Conservation (phyloP, 2,329 filamentous ascomycete species). For the Fusarium nematophilum region DNA sequence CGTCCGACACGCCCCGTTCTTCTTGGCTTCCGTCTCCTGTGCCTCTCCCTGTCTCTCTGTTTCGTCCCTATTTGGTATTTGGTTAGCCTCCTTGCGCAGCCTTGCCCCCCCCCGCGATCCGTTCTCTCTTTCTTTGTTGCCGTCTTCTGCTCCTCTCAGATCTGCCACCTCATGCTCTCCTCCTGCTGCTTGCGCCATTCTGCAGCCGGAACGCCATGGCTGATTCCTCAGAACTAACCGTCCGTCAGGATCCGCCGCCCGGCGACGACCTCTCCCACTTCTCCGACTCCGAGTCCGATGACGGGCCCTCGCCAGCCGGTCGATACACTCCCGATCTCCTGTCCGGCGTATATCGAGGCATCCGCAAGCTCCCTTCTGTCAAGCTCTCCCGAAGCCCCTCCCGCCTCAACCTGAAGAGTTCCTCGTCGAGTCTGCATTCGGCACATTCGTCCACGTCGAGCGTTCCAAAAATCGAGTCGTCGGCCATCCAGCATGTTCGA, state of each 20-base stretch:
- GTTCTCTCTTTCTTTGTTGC: conserved; percentile 14
- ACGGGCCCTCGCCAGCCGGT: conserved; percentile 46
- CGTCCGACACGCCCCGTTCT: conserved; percentile 21
- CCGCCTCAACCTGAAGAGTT: conserved; percentile 51
- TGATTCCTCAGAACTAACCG: conserved; percentile 46
- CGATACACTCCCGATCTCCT: conserved; percentile 59
- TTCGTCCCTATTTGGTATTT: conserved; percentile 29
- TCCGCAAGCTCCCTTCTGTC: conserved; percentile 59
- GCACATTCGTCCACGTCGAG: conserved; percentile 33
- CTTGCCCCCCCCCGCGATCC: conserved; percentile 17
- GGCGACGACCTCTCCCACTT: conserved; percentile 51
- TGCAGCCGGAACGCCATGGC: conserved; percentile 40
- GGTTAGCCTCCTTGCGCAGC: conserved; percentile 30
- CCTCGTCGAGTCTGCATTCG: conserved; percentile 31
- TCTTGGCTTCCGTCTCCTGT: conserved; percentile 28
- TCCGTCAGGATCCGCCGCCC: conserved; percentile 44
- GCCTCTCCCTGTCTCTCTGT: conserved; percentile 11
- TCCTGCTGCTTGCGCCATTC: conserved; percentile 16
- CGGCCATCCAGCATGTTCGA: conserved; percentile 60
- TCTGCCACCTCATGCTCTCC: conserved; percentile 25
- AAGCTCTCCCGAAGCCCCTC: conserved; percentile 59
- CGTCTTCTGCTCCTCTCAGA: conserved; percentile 8
- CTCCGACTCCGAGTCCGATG: conserved; percentile 59
- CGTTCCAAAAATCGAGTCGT: conserved; percentile 31
- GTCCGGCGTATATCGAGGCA: conserved; percentile 63